Conservation (phyloP, 768 basidiomycete species). For the Boletus bicolor region DNA sequence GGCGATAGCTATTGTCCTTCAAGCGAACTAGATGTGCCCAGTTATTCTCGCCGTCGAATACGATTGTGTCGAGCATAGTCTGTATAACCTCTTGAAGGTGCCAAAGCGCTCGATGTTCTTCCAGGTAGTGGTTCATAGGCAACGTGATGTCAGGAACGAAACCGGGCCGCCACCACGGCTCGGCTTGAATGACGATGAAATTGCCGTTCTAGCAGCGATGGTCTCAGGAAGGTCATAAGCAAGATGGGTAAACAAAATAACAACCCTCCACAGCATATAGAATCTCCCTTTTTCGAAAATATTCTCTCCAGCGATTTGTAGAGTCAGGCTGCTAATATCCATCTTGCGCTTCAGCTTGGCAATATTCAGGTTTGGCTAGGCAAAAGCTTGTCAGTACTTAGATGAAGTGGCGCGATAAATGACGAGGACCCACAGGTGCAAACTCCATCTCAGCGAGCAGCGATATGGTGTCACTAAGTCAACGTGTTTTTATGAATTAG, state of each 20-base stretch:
- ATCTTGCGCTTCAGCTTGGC: slow-evolving; percentile 22
- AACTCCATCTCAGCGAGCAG: slow-evolving; percentile 24
- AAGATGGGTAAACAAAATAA: background rate
- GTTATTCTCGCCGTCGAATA: slow-evolving; percentile 30
- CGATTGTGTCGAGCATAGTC: slow-evolving; percentile 32
- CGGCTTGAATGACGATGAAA: slow-evolving; percentile 29
- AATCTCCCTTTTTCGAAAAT: slow-evolving; percentile 15
- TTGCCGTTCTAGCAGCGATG: slow-evolving; percentile 22
- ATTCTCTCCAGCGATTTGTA: slow-evolving; percentile 13
- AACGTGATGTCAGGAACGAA: background rate
- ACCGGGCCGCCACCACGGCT: slow-evolving; percentile 26
- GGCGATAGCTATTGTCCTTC: slow-evolving; percentile 25
- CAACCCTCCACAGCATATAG: slow-evolving; percentile 29
- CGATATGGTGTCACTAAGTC: background rate
- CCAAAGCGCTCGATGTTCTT: slow-evolving; percentile 22
- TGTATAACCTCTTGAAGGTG: slow-evolving; percentile 32
- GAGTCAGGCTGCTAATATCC: slow-evolving; percentile 24
- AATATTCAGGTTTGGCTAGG: slow-evolving; percentile 20
- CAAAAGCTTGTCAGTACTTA: background rate
- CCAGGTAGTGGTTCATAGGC: background rate
- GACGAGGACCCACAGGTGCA: slow-evolving; percentile 28
- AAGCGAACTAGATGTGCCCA: slow-evolving; percentile 33
- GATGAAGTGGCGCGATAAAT: background rate
- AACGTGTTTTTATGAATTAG: slow-evolving; percentile 18
- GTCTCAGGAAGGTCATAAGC: slow-evolving; percentile 5